Conservation (phyloP, 495 filamentous ascomycete species). For the Aspergillus carlsbadensis region DNA sequence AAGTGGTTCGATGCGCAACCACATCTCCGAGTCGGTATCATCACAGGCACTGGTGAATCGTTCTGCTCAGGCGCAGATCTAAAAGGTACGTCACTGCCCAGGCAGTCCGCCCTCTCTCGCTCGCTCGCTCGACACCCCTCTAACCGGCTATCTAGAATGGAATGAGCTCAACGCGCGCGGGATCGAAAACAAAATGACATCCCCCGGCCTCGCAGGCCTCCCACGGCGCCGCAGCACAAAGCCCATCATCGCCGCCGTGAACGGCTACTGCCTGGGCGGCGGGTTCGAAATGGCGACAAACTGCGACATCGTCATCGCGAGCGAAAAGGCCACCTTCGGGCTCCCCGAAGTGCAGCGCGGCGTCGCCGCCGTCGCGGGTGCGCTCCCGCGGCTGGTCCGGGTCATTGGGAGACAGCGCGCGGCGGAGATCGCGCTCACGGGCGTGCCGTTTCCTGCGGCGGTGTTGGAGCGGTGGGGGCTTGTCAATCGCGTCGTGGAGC, state of each 20-base stretch:
- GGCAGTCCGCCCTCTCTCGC: too few relatives aligned
- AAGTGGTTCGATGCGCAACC: constrained; percentile 53
- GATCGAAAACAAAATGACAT: constrained; percentile 42
- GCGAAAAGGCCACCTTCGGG: constrained; percentile 52
- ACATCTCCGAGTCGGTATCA: constrained; percentile 50
- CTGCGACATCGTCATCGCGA: constrained; percentile 66
- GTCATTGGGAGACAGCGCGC: constrained; percentile 67
- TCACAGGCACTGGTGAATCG: constrained; percentile 54
- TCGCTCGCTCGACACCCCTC: too few relatives aligned
- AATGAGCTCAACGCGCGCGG: constrained; percentile 35
- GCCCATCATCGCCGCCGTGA: constrained; percentile 72
- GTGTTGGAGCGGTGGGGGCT: constrained; percentile 64
- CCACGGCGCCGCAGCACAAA: constrained; percentile 49
- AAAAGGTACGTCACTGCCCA: constrained; percentile 29
- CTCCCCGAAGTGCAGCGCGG: constrained; percentile 71
- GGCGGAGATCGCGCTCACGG: constrained; percentile 68
- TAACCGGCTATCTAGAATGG: constrained; percentile 32
- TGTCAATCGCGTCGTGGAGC: constrained; percentile 15
- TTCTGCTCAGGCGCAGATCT: constrained; percentile 61
- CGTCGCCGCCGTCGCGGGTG: constrained; percentile 68
- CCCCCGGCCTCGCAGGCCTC: constrained; percentile 54
- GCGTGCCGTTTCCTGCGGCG: constrained; percentile 52
- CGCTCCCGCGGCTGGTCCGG: constrained; percentile 69
- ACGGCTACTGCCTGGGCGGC: constrained; percentile 73
- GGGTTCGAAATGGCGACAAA: constrained; percentile 73